Evolutionary conservation across 164 flowering plant species (phyloP), one percentile per base, ranked within the genome.

Genomic region (Amborella trichopoda): DNA sequence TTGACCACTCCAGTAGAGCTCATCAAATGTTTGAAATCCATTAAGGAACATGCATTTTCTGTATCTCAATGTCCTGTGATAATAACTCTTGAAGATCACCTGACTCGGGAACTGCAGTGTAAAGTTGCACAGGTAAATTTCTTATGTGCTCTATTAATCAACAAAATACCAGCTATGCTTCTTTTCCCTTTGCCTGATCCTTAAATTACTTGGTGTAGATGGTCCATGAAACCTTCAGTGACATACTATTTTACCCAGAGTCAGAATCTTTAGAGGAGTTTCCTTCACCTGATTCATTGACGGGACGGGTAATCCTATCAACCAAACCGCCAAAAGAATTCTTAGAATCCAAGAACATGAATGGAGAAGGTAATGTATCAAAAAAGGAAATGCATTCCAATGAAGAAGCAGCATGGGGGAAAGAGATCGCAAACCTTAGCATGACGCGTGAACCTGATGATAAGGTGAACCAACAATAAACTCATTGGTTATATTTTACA

Each of bases 241-340:
- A 72, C 0, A 58, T 66, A 74, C 67, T 91, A 17, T 84, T 64
- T 67, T 67, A 41, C 52, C 88, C 94, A 17, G 69, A 69, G 16
- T 56, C 68, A 28, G 81, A 71, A 23, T 40, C 48, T 53, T 53
- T 83, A 44, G 45, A 44, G 27, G 76, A 75, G 46, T 73, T 86
- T 40, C 96, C 93, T 26, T 81, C 94, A 0, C 98, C 96, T 4
- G 90, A 79, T 50, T 63, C 65, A 24, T 49, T 90, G 57, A 83
- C 75, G 60, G 16, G 70, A 20, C 68, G 74, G 23, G 59, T 90
- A 25, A 54, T 87, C 23, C 63, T 90, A 26, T 90, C 98, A 18
- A 87, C 98, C 2, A 91, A 91, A 52, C 93, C 93, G 36, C 98
- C 98, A 23, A 81, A 80, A 64, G 95, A 81, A 44, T 78, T 48